Percentiles rank a stretch among this genome's conserved stretches.
Conservation (phyloP, 345 rosid genomes). For the Litchi chinensis region DNA sequence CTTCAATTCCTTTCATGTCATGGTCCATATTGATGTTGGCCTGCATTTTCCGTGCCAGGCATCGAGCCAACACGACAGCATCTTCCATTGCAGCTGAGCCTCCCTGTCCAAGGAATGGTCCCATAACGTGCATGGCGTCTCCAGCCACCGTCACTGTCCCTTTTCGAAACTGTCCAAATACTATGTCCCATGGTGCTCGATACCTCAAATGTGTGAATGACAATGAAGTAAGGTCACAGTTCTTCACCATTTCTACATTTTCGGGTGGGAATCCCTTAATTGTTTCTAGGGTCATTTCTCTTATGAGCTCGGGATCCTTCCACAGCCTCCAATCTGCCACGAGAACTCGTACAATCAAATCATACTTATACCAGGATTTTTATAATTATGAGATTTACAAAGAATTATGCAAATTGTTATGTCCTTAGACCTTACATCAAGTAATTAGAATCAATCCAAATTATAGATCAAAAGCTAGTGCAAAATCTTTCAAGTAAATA, state of each 20-base stretch:
- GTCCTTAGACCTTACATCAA: no score
- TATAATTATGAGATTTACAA: no score
- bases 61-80: constrained; percentile 52
- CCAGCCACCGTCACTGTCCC: constrained; percentile 58
- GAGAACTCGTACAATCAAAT: no score
- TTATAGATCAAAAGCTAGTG: no score
- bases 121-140: constrained; percentile 57
- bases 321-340: constrained; percentile 23
- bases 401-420: no score
- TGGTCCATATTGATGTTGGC: not conserved
- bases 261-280: constrained; percentile 38
- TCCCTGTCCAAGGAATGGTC: constrained; percentile 55
- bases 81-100: constrained; percentile 56
- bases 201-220: constrained; percentile 43
- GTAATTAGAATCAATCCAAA: no score
- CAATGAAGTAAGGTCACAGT: constrained; percentile 34
- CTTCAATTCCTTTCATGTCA: constrained; percentile 16
- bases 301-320: constrained; percentile 38
- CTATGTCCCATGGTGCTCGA: constrained; percentile 44
- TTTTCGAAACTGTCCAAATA: constrained; percentile 34
- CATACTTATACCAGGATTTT: no score
- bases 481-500: not conserved
- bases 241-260: constrained; percentile 41
- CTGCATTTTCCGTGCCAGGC: constrained; percentile 35
- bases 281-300: constrained; percentile 22